Evolutionary conservation across 257 asterid species (phyloP), one percentile per base, ranked within the genome.

Genomic region (Henckelia pumila): DNA sequence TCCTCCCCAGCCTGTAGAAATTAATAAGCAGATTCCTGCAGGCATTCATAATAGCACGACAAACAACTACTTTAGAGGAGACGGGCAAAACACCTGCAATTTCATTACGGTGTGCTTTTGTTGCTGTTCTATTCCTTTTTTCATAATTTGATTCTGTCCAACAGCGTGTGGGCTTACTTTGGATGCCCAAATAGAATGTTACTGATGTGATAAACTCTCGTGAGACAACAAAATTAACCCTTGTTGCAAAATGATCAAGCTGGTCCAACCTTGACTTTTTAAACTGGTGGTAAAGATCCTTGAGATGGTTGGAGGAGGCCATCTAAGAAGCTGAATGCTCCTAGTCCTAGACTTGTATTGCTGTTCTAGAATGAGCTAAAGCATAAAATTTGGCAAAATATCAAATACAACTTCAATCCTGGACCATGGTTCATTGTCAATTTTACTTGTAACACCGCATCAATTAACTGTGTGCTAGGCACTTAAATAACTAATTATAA

Each of bases 21-120:
- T 75, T 52, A 74, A 61, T 76, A 81, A 86, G 76, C 92, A 83
- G 83, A 67, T 78, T 75, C 86, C 92, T 65, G 88, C 89, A n/a
- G 92, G 87, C 70, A 79, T 85, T 35, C 86, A 76, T 17, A 85
- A 88, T 65, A 83, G 83, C 75, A 75, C 85, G 11, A 57, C 71
- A 5, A 78, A 73, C 73, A 84, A 82, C 80, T 72, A 76, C 70
- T 58, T 82, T 55, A 79, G 85, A 75, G 85, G 74, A 37, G 85
- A 85, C 73, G 83, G 85, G 63, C 86, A 82, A 64, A 83, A 71
- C 56, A 67, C 88, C 63, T 78, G 81, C 81, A 85, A 85, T 74
- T 85, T 76, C 70, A 83, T 85, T 72, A 77, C 91, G 76, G 86
- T 82, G 76, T 22, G 71, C 26, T 59, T 67, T 68, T 21, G 19